These are phyloP conservation scores for Monosporascus sp. DNA, from an alignment of 2,329 filamentous ascomycete species.

Conservation along the genomic window DNA sequence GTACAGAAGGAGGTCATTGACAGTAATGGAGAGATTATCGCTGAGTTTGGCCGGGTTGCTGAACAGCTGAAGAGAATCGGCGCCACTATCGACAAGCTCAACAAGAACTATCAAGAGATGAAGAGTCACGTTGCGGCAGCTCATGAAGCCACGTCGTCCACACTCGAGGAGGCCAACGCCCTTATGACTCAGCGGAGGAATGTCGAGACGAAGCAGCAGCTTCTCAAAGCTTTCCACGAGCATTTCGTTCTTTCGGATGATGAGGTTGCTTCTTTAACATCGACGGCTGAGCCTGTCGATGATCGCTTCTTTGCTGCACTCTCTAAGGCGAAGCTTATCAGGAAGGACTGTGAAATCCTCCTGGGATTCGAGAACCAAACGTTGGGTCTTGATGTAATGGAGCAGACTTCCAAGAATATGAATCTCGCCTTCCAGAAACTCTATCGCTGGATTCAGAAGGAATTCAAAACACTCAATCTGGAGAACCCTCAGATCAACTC, in stretches of 20 bases:
- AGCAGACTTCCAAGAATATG: constrained; percentile 79
- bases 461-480: constrained; percentile 87
- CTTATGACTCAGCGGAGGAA: constrained; percentile 69
- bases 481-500: constrained; percentile 91
- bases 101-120: constrained; percentile 76
- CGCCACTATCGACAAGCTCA: constrained; percentile 69
- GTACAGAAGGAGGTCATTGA: constrained; percentile 90
- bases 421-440: constrained; percentile 92
- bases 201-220: constrained; percentile 71
- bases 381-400: constrained; percentile 84
- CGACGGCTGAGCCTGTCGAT: constrained; percentile 75
- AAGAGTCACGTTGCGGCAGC: constrained; percentile 71
- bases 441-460: constrained; percentile 89
- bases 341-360: constrained; percentile 81
- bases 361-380: constrained; percentile 87
- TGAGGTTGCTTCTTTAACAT: constrained; percentile 70
- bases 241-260: constrained; percentile 84
- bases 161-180: constrained; percentile 70
- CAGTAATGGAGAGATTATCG: constrained; percentile 83
- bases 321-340: constrained; percentile 76
- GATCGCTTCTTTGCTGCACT: constrained; percentile 78
- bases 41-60: constrained; percentile 83
- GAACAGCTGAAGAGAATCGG: constrained; percentile 90
- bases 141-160: constrained; percentile 65
- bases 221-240: constrained; percentile 70